Evolutionary conservation across 2,329 filamentous ascomycete genomes (phyloP), one percentile per base, ranked within the genome.

Genomic region (Lachnellula willkommii): DNA sequence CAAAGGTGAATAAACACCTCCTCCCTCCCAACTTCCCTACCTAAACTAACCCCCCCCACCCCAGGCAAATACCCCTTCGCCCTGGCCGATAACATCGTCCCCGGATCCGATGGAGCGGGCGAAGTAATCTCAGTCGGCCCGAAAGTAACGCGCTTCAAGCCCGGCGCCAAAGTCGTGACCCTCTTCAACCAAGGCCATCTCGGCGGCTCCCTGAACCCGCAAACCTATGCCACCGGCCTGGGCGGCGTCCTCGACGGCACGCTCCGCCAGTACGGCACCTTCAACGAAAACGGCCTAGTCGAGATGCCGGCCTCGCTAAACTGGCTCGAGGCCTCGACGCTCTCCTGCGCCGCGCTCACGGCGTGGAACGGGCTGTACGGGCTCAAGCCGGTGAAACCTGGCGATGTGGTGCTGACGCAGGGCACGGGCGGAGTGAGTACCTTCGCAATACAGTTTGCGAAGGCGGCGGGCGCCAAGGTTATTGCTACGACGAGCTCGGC

Each of bases 311-410:
- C 67, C 4, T 75, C 74, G 15, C 66, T 83, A 4, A 74, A 62
- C 52, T 75, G 72, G 43, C 56, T 71, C 1, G 78, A 83, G 57
- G 77, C 73, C 1, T 71, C 75, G 26, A 82, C 78, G 0, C 69
- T 83, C 0, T 66, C 74, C 2, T 82, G 79, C 57, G 79, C 80
- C 0, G 79, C 73, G 1, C 56, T 83, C 11, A 82, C 80, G 0
- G 77, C 79, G 1, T 83, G 80, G 81, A 83, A 83, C 60, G 78
- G 77, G 6, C 67, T 83, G 3, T 82, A 78, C 50, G 80, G 80
- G 47, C 77, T 61, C 50, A 68, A 71, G 71, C 53, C 60, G 1
- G 45, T 73, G 22, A 60, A 51, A 3, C 63, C 71, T 0, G 73
- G 72, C 1, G 64, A 75, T 7, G 68, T 65, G 56, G 71, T 77